These are phyloP conservation scores for Fusarium oxysporum DNA, from an alignment of 2,329 filamentous ascomycete genomes.

Conservation along the genomic window DNA sequence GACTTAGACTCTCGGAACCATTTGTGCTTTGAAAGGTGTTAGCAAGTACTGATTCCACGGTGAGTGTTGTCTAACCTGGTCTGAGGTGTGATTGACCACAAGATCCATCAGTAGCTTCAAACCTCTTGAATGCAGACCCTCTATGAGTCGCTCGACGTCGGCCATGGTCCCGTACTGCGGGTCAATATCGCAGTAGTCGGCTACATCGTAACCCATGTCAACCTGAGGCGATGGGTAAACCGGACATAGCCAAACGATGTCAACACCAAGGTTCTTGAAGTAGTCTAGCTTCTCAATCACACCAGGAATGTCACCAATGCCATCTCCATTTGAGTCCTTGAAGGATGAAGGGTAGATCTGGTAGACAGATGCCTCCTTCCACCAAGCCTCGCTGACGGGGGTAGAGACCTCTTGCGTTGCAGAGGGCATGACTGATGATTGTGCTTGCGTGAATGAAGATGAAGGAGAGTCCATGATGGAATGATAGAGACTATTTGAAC, in stretches of 20 bases:
- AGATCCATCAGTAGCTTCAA: constrained; percentile 80
- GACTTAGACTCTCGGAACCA: constrained; percentile 73
- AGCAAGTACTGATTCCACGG: not conserved
- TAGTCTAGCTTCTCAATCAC: constrained; percentile 72
- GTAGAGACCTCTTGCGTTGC: not conserved
- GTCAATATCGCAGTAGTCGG: constrained; percentile 74
- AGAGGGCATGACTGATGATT: not conserved
- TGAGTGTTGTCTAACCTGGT: constrained; percentile 10
- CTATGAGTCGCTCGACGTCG: constrained; percentile 72
- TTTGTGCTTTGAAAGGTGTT: constrained; percentile 9
- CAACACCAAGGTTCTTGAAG: constrained; percentile 68
- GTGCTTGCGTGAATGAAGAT: not conserved
- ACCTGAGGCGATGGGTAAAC: constrained; percentile 72
- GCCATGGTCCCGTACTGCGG: constrained; percentile 73
- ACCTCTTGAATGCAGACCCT: constrained; percentile 67
- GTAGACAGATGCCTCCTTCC: constrained; percentile 62
- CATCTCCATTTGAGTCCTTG: constrained; percentile 67
- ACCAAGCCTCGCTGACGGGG: constrained; percentile 54
- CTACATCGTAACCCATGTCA: constrained; percentile 79
- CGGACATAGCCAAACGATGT: constrained; percentile 75
- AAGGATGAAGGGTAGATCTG: constrained; percentile 68
- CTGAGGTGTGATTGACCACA: constrained; percentile 81
- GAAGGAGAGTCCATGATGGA: not conserved
- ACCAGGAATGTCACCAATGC: constrained; percentile 71
- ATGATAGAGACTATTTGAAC: not conserved